These are phyloP conservation scores for Larix sibirica DNA, from an alignment of 83 land plant species.

Conservation along the genomic window DNA sequence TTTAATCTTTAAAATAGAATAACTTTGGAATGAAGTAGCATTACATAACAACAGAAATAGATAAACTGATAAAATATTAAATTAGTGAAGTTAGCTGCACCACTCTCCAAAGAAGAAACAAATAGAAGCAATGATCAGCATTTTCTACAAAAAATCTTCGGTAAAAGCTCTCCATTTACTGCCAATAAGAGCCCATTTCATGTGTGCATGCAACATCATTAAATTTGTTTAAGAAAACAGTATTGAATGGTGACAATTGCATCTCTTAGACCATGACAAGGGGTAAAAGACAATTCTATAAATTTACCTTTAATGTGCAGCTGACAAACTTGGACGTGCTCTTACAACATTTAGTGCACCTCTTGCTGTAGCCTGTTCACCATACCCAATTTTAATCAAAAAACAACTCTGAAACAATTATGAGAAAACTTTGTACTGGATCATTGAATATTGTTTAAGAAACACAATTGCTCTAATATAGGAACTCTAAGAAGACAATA, in stretches of 20 bases:
- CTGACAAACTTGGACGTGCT: conserved; percentile 37
- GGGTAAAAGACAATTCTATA: background rate
- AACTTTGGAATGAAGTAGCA: background rate
- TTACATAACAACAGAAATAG: background rate
- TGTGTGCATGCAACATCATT: background rate
- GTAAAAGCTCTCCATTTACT: background rate
- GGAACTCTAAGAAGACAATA: background rate
- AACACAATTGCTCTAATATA: background rate
- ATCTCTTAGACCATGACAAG: background rate
- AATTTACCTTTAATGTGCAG: conserved; percentile 1
- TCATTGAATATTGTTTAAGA: background rate
- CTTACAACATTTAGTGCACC: conserved; percentile 87
- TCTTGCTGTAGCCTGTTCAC: conserved; percentile 81
- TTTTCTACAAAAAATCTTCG: background rate
- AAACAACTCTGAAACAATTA: background rate
- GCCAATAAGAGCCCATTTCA: background rate
- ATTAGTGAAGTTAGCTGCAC: background rate
- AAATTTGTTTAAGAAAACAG: background rate
- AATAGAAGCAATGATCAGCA: background rate
- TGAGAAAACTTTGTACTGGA: background rate
- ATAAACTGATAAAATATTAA: background rate
- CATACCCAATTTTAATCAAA: background rate
- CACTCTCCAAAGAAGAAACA: background rate
- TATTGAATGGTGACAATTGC: background rate
- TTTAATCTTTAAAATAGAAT: background rate